Conservation (phyloP, 1,284 basidiomycete species). For the Fomitopsis palustris region DNA sequence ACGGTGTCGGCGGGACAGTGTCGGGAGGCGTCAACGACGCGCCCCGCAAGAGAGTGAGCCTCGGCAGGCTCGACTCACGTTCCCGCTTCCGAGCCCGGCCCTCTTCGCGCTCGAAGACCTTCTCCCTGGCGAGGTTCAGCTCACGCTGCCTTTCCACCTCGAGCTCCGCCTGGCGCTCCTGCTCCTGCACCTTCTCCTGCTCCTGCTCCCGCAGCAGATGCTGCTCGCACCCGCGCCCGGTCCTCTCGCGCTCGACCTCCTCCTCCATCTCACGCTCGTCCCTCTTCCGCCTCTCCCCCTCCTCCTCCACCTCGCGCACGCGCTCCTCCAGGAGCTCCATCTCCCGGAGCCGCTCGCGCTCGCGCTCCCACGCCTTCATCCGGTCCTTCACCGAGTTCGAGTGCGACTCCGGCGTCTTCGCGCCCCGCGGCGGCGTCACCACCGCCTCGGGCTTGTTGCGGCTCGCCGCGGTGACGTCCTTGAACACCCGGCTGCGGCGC, state of each 20-base stretch:
- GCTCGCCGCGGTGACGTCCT: constrained; percentile 18
- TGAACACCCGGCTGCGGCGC: constrained; percentile 17
- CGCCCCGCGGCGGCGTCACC: constrained; percentile 1
- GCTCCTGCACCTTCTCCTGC: constrained; percentile 20
- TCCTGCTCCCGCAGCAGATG: constrained; percentile 16
- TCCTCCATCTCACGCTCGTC: constrained; percentile 41
- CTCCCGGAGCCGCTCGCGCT: constrained; percentile 51
- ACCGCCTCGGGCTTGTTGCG: constrained; percentile 13
- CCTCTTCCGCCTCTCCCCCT: constrained; percentile 57
- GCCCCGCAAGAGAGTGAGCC: constrained; percentile 14
- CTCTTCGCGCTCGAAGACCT: constrained; percentile 13
- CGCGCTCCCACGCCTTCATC: constrained; percentile 56
- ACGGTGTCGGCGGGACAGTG: constrained; percentile 16
- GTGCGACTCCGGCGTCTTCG: constrained; percentile 19
- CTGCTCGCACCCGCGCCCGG: constrained; percentile 10
- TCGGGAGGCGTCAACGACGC: constrained; percentile 19
- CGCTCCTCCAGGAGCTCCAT: constrained; percentile 47
- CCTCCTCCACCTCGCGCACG: constrained; percentile 23
- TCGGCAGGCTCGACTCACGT: constrained; percentile 12
- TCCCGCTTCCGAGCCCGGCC: constrained; percentile 3
- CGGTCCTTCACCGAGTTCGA: constrained; percentile 44
- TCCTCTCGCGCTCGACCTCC: constrained; percentile 14
- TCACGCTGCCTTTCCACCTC: constrained; percentile 21
- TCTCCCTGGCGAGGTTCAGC: constrained; percentile 17
- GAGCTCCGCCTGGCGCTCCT: constrained; percentile 12